These are phyloP conservation scores for Phaeoacremonium minimum DNA, from an alignment of 2,329 filamentous ascomycete genomes.

Conservation along the genomic window DNA sequence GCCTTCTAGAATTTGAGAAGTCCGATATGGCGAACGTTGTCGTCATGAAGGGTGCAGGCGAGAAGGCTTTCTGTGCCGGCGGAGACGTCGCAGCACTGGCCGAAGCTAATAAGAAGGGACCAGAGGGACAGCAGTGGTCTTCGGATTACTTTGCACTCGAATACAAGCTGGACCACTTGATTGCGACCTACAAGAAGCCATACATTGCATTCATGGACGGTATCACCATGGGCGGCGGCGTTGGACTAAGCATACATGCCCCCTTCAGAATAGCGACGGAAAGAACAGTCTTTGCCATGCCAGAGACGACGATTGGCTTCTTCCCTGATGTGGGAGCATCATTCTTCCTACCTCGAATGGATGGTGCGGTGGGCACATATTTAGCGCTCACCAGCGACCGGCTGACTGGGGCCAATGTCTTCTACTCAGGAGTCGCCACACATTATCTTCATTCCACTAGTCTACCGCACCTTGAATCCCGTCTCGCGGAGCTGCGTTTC, in stretches of 20 bases:
- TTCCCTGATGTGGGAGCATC: slow-evolving; percentile 97
- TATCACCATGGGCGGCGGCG: slow-evolving; percentile 96
- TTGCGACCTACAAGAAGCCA: slow-evolving; percentile 89
- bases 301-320: slow-evolving; percentile 96
- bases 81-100: slow-evolving; percentile 85
- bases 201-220: slow-evolving; percentile 96
- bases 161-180: slow-evolving; percentile 93
- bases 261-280: slow-evolving; percentile 97
- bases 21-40: slow-evolving; percentile 91
- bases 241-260: slow-evolving; percentile 89
- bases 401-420: slow-evolving; percentile 76
- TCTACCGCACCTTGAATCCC: slow-evolving; percentile 74
- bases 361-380: slow-evolving; percentile 84
- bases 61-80: slow-evolving; percentile 84
- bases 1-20: slow-evolving; percentile 89
- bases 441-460: slow-evolving; percentile 94
- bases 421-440: slow-evolving; percentile 88
- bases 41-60: slow-evolving; percentile 84
- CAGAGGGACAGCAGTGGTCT: slow-evolving; percentile 69
- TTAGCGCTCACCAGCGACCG: slow-evolving; percentile 86
- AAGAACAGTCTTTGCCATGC: slow-evolving; percentile 95
- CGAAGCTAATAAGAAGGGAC: slow-evolving; percentile 62
- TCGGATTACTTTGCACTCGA: slow-evolving; percentile 87
- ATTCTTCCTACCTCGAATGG: slow-evolving; percentile 90
- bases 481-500: slow-evolving; percentile 86